Percentiles rank a stretch among this genome's conserved stretches.
Conservation (phyloP, 2,329 filamentous ascomycete species). For the Bipolaris gigantea region DNA sequence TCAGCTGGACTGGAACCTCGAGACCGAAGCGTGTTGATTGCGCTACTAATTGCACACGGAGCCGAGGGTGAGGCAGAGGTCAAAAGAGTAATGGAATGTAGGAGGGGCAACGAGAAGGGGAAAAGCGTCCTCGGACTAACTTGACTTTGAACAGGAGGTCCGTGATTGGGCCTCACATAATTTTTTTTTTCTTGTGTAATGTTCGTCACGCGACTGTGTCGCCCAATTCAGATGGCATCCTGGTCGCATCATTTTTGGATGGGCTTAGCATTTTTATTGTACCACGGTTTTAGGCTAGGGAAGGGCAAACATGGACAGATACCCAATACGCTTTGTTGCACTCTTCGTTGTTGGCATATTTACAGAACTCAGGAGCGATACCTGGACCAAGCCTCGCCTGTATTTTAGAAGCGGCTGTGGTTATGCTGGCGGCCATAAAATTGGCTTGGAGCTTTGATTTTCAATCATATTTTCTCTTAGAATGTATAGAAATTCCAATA, state of each 20-base stretch:
- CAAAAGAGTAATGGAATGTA: constrained; percentile 14
- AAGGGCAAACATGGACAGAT: not conserved
- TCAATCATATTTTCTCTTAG: not conserved
- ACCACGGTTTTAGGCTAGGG: not conserved
- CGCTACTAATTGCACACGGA: constrained; percentile 33
- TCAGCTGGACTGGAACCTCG: constrained; percentile 24
- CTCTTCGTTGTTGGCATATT: not conserved
- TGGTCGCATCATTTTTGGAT: not conserved
- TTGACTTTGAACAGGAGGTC: not conserved
- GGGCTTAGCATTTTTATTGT: not conserved
- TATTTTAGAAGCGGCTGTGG: not conserved
- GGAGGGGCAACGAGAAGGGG: constrained; percentile 27
- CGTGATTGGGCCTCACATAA: not conserved
- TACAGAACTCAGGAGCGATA: not conserved
- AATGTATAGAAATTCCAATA: not conserved
- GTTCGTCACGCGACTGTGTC: not conserved
- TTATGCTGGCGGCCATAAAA: not conserved
- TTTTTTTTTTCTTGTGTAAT: not conserved
- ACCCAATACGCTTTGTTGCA: not conserved
- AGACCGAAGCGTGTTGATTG: constrained; percentile 35
- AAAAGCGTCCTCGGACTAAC: constrained; percentile 25
- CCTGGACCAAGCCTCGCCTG: not conserved
- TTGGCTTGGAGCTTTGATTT: not conserved
- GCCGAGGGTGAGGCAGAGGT: constrained; percentile 27
- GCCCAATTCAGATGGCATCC: not conserved